A percentile compares a stretch with the other conserved stretches of the same genome.
Conservation (phyloP, 805 yeast genomes). For the Sugiyamaella qingdaonensis region DNA sequence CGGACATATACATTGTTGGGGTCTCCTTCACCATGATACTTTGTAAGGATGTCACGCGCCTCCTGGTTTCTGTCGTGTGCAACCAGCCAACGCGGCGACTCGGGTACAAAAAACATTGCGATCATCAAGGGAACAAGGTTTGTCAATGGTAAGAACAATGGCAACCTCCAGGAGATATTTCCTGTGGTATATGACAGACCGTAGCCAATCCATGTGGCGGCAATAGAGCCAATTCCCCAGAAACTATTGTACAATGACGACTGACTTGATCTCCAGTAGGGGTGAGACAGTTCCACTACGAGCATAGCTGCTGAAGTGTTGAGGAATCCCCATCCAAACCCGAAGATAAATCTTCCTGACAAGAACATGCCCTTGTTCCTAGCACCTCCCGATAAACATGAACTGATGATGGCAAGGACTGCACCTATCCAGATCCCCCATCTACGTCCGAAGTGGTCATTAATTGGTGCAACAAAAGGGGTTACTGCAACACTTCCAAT, state of each 20-base stretch:
- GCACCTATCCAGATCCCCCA: conserved; percentile 14
- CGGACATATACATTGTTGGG: conserved; percentile 6
- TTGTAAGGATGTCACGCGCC: conserved; percentile 7
- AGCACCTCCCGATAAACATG: conserved; percentile 11
- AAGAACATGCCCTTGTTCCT: background rate
- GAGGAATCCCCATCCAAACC: conserved; percentile 3
- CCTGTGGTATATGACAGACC: conserved; percentile 34
- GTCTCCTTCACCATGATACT: conserved; percentile 14
- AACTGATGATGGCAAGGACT: conserved; percentile 9
- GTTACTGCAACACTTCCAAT: conserved; percentile 13
- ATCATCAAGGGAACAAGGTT: conserved; percentile 39
- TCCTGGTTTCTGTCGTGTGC: conserved; percentile 9
- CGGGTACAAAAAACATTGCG: conserved; percentile 11
- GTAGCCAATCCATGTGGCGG: conserved; percentile 50
- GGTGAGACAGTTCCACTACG: conserved; percentile 11
- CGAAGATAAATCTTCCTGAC: conserved; percentile 8
- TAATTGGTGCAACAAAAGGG: conserved; percentile 9
- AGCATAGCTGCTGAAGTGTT: background rate
- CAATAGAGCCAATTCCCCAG: conserved; percentile 51
- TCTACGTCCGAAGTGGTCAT: conserved; percentile 11
- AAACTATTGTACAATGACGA: conserved; percentile 36
- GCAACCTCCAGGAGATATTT: conserved; percentile 33
- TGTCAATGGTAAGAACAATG: conserved; percentile 17
- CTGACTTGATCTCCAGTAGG: conserved; percentile 3
- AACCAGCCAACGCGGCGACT: conserved; percentile 17